Evolutionary conservation across 805 yeast species (phyloP), one percentile per base, ranked within the genome.

Genomic region (Wickerhamiella shivajii): DNA sequence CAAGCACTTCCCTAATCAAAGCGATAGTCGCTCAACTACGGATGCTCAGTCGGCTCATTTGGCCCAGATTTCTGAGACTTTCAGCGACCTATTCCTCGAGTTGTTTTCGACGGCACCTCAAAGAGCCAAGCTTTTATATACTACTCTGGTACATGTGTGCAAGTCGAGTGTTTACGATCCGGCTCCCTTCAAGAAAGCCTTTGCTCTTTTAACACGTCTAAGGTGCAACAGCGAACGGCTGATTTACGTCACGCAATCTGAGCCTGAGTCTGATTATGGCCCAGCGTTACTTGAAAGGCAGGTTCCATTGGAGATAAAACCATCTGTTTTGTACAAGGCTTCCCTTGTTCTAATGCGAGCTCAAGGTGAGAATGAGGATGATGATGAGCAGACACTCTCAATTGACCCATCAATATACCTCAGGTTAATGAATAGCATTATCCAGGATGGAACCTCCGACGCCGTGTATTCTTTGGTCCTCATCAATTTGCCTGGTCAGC

Each of bases 401-500:
- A 42, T 73, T 15, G 70, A 69, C 40, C 55, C 71, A n/a, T 46
- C 61, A 4, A 47, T 51, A 11, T 69, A 84, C 76, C 51, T 77
- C 6, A 47, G 58, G 0, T 39, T 71, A 9, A 68, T 40, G 14
- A 13, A 31, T 3, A 53, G 55, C 2, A 60, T 72, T 1, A 47
- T 78, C 40, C 63, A 64, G 11, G 56, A 60, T 3, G 68, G 69
- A 20, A 58, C 66, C 10, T 64, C 68, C 36, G 77, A 83, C 80
- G 83, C 74, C 38, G 48, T 71, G 1, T 77, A 74, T 49, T 69
- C 80, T 0, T 71, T 62, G 43, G 53, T 71, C 1, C 57, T 76
- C 56, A 67, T 77, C 1, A 81, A 77, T 49, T 59, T 77, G 29
- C 71, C 83, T 45, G 66, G 77, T 0, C 90, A 78, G 45, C 47